Evolutionary conservation across 2,329 filamentous ascomycete genomes (phyloP).

Genomic region (Colletotrichum sp.): DNA sequence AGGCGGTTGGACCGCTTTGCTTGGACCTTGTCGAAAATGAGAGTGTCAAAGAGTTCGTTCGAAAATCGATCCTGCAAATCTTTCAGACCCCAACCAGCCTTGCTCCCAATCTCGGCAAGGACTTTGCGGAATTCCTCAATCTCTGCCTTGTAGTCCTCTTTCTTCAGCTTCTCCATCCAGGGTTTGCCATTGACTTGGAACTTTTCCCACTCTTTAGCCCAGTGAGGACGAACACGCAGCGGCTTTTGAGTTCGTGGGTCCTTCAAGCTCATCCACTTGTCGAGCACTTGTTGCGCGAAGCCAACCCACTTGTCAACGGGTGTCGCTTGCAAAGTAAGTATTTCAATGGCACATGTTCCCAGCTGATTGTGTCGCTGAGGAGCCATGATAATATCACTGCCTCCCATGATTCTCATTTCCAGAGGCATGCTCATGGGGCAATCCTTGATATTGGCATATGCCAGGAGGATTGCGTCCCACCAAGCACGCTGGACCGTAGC

Average conservation of each 20-base stretch:
- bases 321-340: constrained; percentile 45
- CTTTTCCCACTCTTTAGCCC: constrained; percentile 51
- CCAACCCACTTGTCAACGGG: constrained; percentile 39
- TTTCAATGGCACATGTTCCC: constrained; percentile 48
- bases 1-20: neutral
- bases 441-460: constrained; percentile 38
- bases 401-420: constrained; percentile 48
- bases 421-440: constrained; percentile 47
- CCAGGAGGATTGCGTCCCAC: constrained; percentile 54
- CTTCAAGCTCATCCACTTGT: constrained; percentile 45
- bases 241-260: constrained; percentile 31
- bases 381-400: constrained; percentile 47
- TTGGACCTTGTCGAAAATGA: constrained; percentile 25
- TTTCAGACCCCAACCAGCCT: constrained; percentile 42
- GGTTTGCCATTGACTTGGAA: constrained; percentile 34
- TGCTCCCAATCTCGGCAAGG: constrained; percentile 38
- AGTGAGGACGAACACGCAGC: constrained; percentile 46
- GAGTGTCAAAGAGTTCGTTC: constrained; percentile 42
- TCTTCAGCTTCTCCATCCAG: constrained; percentile 35
- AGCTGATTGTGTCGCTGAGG: constrained; percentile 45
- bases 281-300: constrained; percentile 45
- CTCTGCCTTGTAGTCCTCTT: constrained; percentile 41
- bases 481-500: constrained; percentile 48
- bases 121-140: constrained; percentile 39
- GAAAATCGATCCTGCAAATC: constrained; percentile 44